Percentiles rank a stretch among this genome's conserved stretches.
These are phyloP conservation scores for Agrocybe praecox DNA, from an alignment of 768 basidiomycete genomes.

Conservation along the genomic window DNA sequence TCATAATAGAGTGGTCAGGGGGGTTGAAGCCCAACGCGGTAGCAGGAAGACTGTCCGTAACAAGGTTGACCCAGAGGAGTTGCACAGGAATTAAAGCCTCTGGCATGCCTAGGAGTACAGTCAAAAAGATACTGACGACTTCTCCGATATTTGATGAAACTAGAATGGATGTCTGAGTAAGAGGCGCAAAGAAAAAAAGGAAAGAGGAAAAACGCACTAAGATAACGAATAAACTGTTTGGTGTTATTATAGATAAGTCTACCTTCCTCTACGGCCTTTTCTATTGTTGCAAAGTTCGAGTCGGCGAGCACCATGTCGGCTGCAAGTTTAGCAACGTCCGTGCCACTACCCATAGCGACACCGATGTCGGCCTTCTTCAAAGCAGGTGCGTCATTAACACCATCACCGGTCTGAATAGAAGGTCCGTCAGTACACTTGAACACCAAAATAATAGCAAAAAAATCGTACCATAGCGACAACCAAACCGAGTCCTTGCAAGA, in stretches of 20 bases:
- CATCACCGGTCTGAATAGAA: conserved; percentile 79
- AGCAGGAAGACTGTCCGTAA: conserved; percentile 95
- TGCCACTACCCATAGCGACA: conserved; percentile 98
- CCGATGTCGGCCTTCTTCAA: conserved; percentile 97
- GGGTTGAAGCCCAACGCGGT: conserved; percentile 99
- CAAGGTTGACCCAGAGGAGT: conserved; percentile 97
- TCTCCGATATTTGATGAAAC: conserved; percentile 98
- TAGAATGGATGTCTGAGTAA: conserved; percentile 25
- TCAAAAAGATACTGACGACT: conserved; percentile 97
- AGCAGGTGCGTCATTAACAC: conserved; percentile 98
- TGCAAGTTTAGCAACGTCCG: conserved; percentile 96
- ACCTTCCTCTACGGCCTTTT: conserved; percentile 96
- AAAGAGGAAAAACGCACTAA: conserved; percentile 59
- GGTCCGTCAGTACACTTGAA: neutral
- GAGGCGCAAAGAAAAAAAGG: neutral
- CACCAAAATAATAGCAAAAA: neutral
- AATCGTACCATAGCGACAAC: conserved; percentile 90
- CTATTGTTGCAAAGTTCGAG: conserved; percentile 97
- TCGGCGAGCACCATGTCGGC: conserved; percentile 98
- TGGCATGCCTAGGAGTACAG: conserved; percentile 98
- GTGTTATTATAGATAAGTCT: conserved; percentile 99
- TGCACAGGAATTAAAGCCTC: conserved; percentile 98
- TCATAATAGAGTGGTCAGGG: conserved; percentile 96
- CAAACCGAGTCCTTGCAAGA: conserved; percentile 87
- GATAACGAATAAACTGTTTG: conserved; percentile 99